Conservation (phyloP, 164 flowering plant genomes). For the Protea cynaroides region DNA sequence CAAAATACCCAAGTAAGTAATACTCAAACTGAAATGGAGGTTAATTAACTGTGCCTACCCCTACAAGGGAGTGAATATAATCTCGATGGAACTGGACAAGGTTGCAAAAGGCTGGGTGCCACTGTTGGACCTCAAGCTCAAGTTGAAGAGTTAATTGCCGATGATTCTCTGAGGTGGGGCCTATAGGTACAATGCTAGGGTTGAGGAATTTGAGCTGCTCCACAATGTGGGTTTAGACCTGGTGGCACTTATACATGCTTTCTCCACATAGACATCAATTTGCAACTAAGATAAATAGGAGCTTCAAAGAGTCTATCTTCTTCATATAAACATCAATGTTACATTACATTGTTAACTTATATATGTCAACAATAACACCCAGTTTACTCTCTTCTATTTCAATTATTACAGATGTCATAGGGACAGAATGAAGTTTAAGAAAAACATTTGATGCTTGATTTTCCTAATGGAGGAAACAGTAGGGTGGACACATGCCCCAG, state of each 20-base stretch:
- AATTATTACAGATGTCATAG: too few species aligned
- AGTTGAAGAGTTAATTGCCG: constrained; percentile 86
- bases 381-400: too few species aligned
- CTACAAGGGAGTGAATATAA: constrained; percentile 65
- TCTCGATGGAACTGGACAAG: constrained; percentile 72
- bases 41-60: too few species aligned
- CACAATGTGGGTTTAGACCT: constrained; percentile 89
- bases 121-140: constrained; percentile 82
- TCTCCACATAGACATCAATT: constrained; percentile 94
- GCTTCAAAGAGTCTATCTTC: neutral
- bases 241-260: constrained; percentile 95
- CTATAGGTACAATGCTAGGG: constrained; percentile 39
- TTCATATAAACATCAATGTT: too few species aligned
- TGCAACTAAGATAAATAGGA: constrained; percentile 22
- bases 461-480: too few species aligned
- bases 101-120: constrained; percentile 82
- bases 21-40: too few species aligned
- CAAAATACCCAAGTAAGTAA: too few species aligned
- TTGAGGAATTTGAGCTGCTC: constrained; percentile 83
- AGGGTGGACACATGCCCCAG: too few species aligned
- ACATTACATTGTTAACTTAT: too few species aligned
- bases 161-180: constrained; percentile 83
- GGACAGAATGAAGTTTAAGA: too few species aligned
- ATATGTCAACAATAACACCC: too few species aligned
- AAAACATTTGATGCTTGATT: too few species aligned